Evolutionary conservation across 2,329 filamentous ascomycete genomes (phyloP), one percentile per base, ranked within the genome.

Genomic region (Cladosporium phlei): DNA sequence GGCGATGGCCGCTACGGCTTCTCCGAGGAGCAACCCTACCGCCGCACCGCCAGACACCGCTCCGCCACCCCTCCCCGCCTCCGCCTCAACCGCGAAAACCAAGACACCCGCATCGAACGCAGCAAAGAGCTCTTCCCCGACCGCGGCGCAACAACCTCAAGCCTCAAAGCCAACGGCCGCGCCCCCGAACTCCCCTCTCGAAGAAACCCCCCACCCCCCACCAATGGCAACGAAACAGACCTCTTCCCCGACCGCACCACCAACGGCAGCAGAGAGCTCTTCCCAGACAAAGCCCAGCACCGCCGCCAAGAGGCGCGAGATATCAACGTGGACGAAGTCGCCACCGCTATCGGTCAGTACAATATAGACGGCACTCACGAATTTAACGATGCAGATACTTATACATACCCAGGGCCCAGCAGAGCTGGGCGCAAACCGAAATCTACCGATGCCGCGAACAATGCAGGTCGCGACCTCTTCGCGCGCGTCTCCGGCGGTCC

Each of bases 1-100:
- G 73, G 69, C 10, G 69, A 74, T 45, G 71, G 76, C 14, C 66
- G 70, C 4, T 69, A 64, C 28, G 72, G 72, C 5, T 75, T 75
- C 53, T 62, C 60, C n/a, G 72, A 77, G 21, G 68, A 73, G 40
- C 70, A 74, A 12, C 66, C 76, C 37, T 65, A 70, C 54, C 50
- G 69, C 60, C 46, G 63, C 57, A 53, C 68, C 61, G 49, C 70
- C 57, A 66, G 71, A 19, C 66, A 66, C 50, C 63, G 72, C 29
- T 72, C 68, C 46, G 61, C 63, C 17, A 69, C 66, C 14, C 69
- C 68, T 34, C 58, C 56, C 8, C 55, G 52, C 20, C 17, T 56
- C 38, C 47, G 53, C 24, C 39, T 16, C 25, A 48, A 42, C 30
- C 33, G 49, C 11, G 56, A 57, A 12, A 60, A 62, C 50, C 47